Evolutionary conservation across 1,139 yeast species (phyloP).

Genomic region (Diutina scorzettiae): DNA sequence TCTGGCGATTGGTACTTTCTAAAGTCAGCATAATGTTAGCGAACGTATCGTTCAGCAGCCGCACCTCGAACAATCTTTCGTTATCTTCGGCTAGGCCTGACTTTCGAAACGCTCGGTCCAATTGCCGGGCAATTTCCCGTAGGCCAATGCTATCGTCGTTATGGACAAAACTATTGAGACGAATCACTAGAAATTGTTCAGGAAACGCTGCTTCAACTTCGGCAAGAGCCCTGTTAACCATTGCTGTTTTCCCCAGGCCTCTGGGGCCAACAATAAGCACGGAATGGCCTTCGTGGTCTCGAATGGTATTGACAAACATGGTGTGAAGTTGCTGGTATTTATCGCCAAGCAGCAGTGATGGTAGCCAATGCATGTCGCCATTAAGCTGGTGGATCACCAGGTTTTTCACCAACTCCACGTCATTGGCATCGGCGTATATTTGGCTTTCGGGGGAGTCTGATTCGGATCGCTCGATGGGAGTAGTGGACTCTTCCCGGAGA

Average conservation of each 20-base stretch:
- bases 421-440: background rate
- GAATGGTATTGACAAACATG: conserved; percentile 53
- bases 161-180: conserved; percentile 62
- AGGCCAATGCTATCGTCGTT: conserved; percentile 70
- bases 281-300: conserved; percentile 70
- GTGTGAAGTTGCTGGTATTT: conserved; percentile 35
- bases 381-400: conserved; percentile 8
- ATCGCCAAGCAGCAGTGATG: conserved; percentile 1
- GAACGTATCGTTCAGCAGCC: conserved; percentile 31
- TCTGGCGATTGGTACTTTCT: conserved; percentile 9
- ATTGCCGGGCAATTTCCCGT: conserved; percentile 74
- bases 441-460: too few relatives aligned
- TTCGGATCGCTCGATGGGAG: too few relatives aligned
- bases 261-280: conserved; percentile 72
- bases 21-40: conserved; percentile 25
- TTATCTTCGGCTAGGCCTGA: conserved; percentile 17
- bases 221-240: conserved; percentile 46
- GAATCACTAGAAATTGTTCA: conserved; percentile 46
- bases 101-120: conserved; percentile 35
- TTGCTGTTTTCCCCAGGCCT: conserved; percentile 61
- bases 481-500: too few relatives aligned
- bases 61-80: conserved; percentile 19
- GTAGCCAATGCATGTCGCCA: conserved; percentile 8
- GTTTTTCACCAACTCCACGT: conserved; percentile 6
- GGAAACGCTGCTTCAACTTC: conserved; percentile 27